These are phyloP conservation scores for Fusarium udum DNA, from an alignment of 2,329 filamentous ascomycete genomes.

Conservation along the genomic window DNA sequence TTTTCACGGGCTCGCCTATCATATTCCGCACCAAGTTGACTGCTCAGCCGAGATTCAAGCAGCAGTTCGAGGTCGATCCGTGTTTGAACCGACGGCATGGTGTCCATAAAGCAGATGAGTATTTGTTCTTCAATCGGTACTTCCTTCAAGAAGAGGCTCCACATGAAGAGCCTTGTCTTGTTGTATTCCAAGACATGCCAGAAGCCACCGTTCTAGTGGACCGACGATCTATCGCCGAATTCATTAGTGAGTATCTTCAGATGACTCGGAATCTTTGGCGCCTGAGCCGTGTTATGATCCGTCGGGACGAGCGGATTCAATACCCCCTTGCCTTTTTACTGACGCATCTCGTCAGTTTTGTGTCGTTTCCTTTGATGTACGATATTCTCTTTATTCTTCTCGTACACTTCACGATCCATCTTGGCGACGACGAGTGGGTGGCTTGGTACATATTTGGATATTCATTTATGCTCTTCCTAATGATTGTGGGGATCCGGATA, in stretches of 20 bases:
- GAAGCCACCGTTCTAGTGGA: neutral
- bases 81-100: slow-evolving; percentile 17
- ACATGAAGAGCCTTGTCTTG: neutral
- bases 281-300: slow-evolving; percentile 1
- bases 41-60: neutral
- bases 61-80: slow-evolving; percentile 18
- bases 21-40: slow-evolving; percentile 5
- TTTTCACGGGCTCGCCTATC: slow-evolving; percentile 6
- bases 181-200: slow-evolving; percentile 15
- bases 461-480: neutral
- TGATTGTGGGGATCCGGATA: neutral
- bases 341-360: slow-evolving; percentile 3
- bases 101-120: slow-evolving; percentile 16
- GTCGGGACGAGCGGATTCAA: neutral
- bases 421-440: neutral
- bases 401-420: neutral
- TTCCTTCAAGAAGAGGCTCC: slow-evolving; percentile 5
- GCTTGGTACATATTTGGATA: neutral
- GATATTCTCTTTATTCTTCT: slow-evolving; percentile 1
- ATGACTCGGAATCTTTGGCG: slow-evolving; percentile 8
- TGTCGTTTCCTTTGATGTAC: slow-evolving; percentile 7
- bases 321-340: neutral
- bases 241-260: slow-evolving; percentile 10
- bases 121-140: slow-evolving; percentile 22
- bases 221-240: neutral